A percentile compares a stretch with the other conserved stretches of the same genome.
Evolutionary conservation across 768 basidiomycete species (phyloP).

Genomic region (Gelatoporia subvermispora): DNA sequence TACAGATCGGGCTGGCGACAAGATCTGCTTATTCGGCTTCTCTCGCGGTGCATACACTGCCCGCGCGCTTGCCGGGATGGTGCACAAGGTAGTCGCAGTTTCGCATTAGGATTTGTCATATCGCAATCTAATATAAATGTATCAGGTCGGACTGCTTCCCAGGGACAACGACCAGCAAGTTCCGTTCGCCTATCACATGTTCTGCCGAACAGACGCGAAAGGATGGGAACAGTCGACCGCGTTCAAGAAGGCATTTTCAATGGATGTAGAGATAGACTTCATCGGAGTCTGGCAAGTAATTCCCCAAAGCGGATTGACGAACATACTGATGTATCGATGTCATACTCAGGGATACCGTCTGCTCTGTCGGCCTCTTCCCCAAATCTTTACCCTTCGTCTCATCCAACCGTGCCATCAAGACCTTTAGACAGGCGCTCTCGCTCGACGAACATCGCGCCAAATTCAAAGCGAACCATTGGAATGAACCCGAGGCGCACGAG

Average conservation of each 20-base stretch:
- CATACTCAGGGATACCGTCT: constrained; percentile 76
- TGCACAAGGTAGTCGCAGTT: no score
- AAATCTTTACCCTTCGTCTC: constrained; percentile 61
- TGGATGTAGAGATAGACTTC: constrained; percentile 71
- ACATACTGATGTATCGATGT: no score
- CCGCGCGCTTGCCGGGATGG: constrained; percentile 71
- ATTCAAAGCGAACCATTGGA: constrained; percentile 35
- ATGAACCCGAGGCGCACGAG: constrained; percentile 29
- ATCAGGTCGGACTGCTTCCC: constrained; percentile 72
- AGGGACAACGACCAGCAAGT: constrained; percentile 70
- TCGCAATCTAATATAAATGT: neutral
- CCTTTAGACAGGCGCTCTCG: constrained; percentile 67
- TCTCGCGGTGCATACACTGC: constrained; percentile 72
- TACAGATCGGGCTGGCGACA: constrained; percentile 65
- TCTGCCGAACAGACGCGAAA: constrained; percentile 45
- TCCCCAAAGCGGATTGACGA: no score
- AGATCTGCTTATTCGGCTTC: constrained; percentile 78
- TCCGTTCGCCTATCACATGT: constrained; percentile 78
- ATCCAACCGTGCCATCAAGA: constrained; percentile 52
- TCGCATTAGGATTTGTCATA: no score
- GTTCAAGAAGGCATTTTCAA: constrained; percentile 73
- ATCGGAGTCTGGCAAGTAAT: constrained; percentile 62
- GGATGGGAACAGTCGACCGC: constrained; percentile 62
- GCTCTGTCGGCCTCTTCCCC: constrained; percentile 64
- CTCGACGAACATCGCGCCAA: constrained; percentile 65